Evolutionary conservation across 169 alveolate species (phyloP), one percentile per base, ranked within the genome.

Genomic region (Plasmodium relictum): DNA sequence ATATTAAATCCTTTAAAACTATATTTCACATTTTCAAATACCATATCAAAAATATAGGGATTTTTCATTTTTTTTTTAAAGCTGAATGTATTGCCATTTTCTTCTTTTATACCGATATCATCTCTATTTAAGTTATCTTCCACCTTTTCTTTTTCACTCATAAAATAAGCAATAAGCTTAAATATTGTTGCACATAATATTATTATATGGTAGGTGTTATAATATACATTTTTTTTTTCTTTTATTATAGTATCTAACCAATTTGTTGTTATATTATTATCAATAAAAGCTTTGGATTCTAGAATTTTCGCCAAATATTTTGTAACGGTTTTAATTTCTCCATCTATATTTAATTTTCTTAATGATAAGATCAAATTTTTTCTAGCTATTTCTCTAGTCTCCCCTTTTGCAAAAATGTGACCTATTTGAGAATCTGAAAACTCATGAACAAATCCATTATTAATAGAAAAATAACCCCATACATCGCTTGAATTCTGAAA

Each of bases 351-450:
- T 62, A 95, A 85, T 50, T 95, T 94, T 69, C 94, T 91, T 88
- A 95, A 61, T 41, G 95, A 92, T 74, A 93, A 86, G 14, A 95
- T 93, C 54, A 95, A 83, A 61, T 90, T 78, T 76, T 92, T 88
- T 44, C 95, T 93, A 6, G 96, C 96, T 18, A 88, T 89, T 72
- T 96, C 95, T 37, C 95, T 93, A 31, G 93, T 89, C 42, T 73
- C 89, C 14, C 98, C 98, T 62, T 91, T 89, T 42, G 97, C 96
- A 66, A 96, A 96, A 44, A 96, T 92, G 92, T 96, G 98, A 0
- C 98, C 98, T 61, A 96, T 94, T 89, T 96, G 98, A n/a, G 97
- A 94, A 85, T 96, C 98, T 6, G 98, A 95, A 88, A 89, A 95
- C 88, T 94, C 96, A 70, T 95, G 97, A 63, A 96, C 94, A 44